phyloP scores from a whole-genome alignment of 2,329 filamentous ascomycete species.

The Xylaria sp. region DNA sequence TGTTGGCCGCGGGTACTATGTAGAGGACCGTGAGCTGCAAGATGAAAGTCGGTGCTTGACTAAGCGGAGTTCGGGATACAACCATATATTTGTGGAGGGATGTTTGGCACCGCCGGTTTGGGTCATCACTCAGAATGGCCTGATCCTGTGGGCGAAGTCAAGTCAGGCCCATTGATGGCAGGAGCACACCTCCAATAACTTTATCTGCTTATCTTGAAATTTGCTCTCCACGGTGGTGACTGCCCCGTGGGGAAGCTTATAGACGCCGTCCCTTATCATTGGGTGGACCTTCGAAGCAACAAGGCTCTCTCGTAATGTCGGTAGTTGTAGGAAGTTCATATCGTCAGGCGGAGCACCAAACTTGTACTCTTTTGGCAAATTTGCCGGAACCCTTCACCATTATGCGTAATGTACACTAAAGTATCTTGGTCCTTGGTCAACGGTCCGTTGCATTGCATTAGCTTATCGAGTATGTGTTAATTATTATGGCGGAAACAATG shows the following conservation, averaged over 20 bases:
- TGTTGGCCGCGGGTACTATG: background rate
- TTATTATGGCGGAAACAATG: background rate
- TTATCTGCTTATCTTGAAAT: background rate
- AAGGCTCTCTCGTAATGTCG: background rate
- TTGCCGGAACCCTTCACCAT: background rate
- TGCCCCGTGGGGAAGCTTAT: background rate
- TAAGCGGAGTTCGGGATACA: slow-evolving; percentile 7
- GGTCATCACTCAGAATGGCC: slow-evolving; percentile 9
- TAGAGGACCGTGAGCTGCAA: slow-evolving; percentile 9
- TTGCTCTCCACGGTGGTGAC: background rate
- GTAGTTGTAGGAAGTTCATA: slow-evolving; percentile 9
- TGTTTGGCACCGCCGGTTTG: background rate
- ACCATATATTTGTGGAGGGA: background rate
- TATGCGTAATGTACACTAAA: background rate
- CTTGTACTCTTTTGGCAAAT: background rate
- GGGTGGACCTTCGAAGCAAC: background rate
- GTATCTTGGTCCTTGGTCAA: background rate
- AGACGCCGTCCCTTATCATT: background rate
- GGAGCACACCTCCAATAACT: background rate
- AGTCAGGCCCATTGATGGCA: background rate
- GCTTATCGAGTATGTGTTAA: background rate
- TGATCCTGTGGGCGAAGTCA: background rate
- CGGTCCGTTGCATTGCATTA: background rate
- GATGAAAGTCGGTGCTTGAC: slow-evolving; percentile 4
- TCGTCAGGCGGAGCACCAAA: background rate